Evolutionary conservation across 2,329 filamentous ascomycete species (phyloP).

Genomic region (Ceratocystis cacaofunesta): DNA sequence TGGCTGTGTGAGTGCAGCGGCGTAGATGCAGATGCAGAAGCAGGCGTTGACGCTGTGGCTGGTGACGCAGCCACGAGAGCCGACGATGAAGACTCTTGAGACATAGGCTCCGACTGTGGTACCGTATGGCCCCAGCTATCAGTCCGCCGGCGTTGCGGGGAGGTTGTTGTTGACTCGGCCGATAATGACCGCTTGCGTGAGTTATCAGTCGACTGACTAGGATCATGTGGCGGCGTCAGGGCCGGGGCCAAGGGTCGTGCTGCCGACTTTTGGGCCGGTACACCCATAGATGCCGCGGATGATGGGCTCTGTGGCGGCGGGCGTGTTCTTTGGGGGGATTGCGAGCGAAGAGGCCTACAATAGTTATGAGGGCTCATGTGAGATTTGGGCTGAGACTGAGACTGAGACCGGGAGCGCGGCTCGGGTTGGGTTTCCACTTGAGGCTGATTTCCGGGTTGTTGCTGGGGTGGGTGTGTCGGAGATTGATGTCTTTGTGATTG

Average conservation of each 20-base stretch:
- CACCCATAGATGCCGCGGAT: neutral
- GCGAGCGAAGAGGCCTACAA: neutral
- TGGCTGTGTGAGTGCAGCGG: neutral
- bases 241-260: slow-evolving; percentile 25
- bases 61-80: neutral
- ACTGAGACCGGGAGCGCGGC: neutral
- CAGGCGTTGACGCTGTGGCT: neutral
- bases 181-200: slow-evolving; percentile 14
- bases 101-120: neutral
- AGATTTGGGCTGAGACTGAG: neutral
- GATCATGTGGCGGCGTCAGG: slow-evolving; percentile 42
- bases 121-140: slow-evolving; percentile 5
- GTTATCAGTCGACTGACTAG: slow-evolving; percentile 18
- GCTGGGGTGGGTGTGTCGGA: slow-evolving; percentile 14
- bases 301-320: neutral
- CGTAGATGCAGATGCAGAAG: too few relatives aligned
- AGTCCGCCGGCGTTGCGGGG: slow-evolving; percentile 9
- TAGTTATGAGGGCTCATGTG: neutral
- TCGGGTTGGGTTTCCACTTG: neutral
- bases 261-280: neutral
- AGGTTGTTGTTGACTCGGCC: neutral
- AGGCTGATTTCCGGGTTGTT: neutral
- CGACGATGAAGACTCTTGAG: neutral
- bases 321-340: neutral
- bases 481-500: slow-evolving; percentile 18